Conservation (phyloP, 192 early-diverging fungal species). For the Backusella westeae region DNA sequence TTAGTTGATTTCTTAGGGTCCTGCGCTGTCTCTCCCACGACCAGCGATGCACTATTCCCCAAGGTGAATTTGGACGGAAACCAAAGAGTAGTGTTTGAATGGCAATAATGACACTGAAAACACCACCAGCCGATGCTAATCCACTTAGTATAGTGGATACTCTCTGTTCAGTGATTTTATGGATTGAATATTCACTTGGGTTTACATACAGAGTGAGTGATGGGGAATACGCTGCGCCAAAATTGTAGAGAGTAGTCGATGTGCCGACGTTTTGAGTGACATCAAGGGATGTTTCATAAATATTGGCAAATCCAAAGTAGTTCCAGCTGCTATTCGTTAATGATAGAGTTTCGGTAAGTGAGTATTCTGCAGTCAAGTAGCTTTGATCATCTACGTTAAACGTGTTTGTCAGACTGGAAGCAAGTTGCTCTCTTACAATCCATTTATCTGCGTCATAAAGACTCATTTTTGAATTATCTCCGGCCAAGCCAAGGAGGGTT, state of each 20-base stretch:
- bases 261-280: background rate
- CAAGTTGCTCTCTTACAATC: no score
- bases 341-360: background rate
- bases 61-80: no score
- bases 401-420: no score
- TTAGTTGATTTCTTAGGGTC: background rate
- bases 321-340: conserved; percentile 14
- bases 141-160: no score
- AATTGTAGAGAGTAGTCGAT: background rate
- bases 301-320: background rate
- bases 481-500: no score
- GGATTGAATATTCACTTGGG: background rate
- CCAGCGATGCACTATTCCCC: background rate
- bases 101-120: no score
- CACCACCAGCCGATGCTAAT: no score
- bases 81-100: no score
- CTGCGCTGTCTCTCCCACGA: conserved; percentile 7
- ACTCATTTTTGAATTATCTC: no score
- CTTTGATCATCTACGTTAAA: no score
- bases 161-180: background rate
- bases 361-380: no score
- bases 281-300: background rate
- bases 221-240: background rate
- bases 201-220: background rate
- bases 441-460: no score